Percentiles rank a stretch among this genome's conserved stretches.
phyloP scores from a whole-genome alignment of 768 basidiomycete genomes.

The Pulveroboletus sp. region DNA sequence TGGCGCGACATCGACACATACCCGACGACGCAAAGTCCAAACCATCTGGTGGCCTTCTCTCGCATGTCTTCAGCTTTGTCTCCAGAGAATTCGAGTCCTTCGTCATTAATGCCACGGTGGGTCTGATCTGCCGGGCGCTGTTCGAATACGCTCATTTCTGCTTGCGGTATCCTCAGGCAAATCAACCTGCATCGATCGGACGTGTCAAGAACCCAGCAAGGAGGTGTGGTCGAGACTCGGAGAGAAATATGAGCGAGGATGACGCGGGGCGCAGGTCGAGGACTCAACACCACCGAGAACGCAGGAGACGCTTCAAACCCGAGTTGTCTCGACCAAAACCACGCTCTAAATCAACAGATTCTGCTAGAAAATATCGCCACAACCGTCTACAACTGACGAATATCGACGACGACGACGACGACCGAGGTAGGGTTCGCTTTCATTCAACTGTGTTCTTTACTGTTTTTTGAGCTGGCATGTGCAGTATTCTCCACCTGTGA shows the following conservation, averaged over 20 bases:
- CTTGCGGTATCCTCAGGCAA: slow-evolving; percentile 13
- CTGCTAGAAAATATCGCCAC: background rate
- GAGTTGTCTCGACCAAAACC: slow-evolving; percentile 9
- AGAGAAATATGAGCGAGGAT: slow-evolving; percentile 13
- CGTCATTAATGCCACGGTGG: slow-evolving; percentile 56
- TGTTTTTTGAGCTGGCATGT: slow-evolving; percentile 5
- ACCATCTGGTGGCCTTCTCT: slow-evolving; percentile 41
- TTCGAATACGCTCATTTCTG: slow-evolving; percentile 1
- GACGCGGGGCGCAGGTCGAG: slow-evolving; percentile 8
- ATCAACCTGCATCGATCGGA: slow-evolving; percentile 6
- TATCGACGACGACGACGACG: slow-evolving; percentile 10
- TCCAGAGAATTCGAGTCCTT: slow-evolving; percentile 70
- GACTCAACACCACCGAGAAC: slow-evolving; percentile 5
- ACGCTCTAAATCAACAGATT: slow-evolving; percentile 20
- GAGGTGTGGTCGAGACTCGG: slow-evolving; percentile 6
- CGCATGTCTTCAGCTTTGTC: slow-evolving; percentile 64
- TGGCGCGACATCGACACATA: slow-evolving; percentile 10
- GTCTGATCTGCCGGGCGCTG: slow-evolving; percentile 12
- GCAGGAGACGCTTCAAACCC: slow-evolving; percentile 8
- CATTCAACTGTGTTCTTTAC: background rate
- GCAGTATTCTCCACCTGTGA: slow-evolving; percentile 22
- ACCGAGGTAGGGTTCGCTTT: slow-evolving; percentile 19
- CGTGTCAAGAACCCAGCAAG: slow-evolving; percentile 7
- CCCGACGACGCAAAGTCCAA: background rate
- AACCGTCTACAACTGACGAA: background rate